Base-by-base conservation (phyloP, 208 protist species). In the Leishmania turanica region DNA sequence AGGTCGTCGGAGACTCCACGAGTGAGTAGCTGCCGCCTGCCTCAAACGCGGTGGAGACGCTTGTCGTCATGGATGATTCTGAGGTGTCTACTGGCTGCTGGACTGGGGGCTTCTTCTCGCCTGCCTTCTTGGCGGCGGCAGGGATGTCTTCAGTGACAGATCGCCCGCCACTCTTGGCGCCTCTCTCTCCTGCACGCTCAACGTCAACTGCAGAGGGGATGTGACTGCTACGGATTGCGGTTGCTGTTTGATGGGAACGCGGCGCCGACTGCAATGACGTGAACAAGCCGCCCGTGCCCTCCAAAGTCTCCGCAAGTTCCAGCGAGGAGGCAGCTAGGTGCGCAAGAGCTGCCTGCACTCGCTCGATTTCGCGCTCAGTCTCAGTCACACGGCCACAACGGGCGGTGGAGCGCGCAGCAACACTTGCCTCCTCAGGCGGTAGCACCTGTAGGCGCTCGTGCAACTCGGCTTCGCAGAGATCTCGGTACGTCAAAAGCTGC, bases 401-500 rank as follows among this genome's bases (percentile, higher is more conserved):
- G 37, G 21, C 40, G 7, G 60, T n/a, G 11, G 60, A 7, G 9
- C 37, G 72, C 73, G 74, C 60, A 21, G 40, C 51, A 34, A 56
- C 31, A 47, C 54, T 42, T 54, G 45, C 78, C 47, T 83, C 74
- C 5, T 77, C 79, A 0, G 66, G 71, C 5, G 54, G 74, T 51
- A 83, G 9, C 4, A 60, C 17, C 24, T 69, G 64, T 42, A 88
- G 65, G 4, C 82, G 77, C 74, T 76, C 65, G 19, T 78, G 65
- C 69, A 86, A 75, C 85, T 86, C 85, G 13, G 5, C 5, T 7
- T 79, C 31, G 73, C 64, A 68, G 66, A 83, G 60, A 27, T 76
- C 80, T 1, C 73, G 80, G 71, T 77, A 53, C 34, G 1, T 34
- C 15, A 79, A 70, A 24, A 81, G 68, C 82, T 83, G 77, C 54